A percentile compares a stretch with the other conserved stretches of the same genome.
Evolutionary conservation across 2,329 filamentous ascomycete species (phyloP).

Genomic region (Pseudocercospora fuligena): DNA sequence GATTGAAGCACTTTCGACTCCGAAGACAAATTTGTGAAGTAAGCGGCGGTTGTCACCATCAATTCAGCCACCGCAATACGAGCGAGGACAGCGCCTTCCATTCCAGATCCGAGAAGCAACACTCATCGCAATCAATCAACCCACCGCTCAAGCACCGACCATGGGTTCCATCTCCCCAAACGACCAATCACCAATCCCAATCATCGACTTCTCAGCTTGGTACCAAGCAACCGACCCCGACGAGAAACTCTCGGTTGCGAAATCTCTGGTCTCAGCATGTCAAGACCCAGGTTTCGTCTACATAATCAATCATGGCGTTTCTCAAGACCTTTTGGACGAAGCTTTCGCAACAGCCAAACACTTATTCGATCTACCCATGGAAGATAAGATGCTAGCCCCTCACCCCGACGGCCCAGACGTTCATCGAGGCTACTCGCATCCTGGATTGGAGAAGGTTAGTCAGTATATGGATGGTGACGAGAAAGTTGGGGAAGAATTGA

Average conservation of each 20-base stretch:
- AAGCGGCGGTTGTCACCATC: no score
- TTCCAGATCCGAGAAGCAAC: no score
- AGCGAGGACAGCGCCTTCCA: no score
- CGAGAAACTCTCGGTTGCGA: constrained; percentile 29
- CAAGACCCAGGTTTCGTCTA: constrained; percentile 49
- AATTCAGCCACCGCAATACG: no score
- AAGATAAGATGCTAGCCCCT: constrained; percentile 45
- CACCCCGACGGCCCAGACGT: constrained; percentile 47
- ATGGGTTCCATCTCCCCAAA: neutral
- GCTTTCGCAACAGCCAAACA: constrained; percentile 37
- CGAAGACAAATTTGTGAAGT: no score
- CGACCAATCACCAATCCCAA: constrained; percentile 20
- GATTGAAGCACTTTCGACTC: no score
- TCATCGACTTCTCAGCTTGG: constrained; percentile 32
- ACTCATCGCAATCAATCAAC: neutral
- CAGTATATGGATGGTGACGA: constrained; percentile 20
- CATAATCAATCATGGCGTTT: constrained; percentile 46
- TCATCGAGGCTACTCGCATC: constrained; percentile 47
- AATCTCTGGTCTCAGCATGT: constrained; percentile 46
- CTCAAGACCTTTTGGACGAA: constrained; percentile 37
- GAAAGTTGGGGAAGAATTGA: constrained; percentile 12
- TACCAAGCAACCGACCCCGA: neutral
- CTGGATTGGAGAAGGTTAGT: constrained; percentile 27
- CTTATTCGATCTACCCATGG: constrained; percentile 45
- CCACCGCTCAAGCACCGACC: neutral